Percentiles rank a stretch among this genome's conserved stretches.
phyloP scores from a whole-genome alignment of 345 rosid species.

The Hypericum androsaemum region DNA sequence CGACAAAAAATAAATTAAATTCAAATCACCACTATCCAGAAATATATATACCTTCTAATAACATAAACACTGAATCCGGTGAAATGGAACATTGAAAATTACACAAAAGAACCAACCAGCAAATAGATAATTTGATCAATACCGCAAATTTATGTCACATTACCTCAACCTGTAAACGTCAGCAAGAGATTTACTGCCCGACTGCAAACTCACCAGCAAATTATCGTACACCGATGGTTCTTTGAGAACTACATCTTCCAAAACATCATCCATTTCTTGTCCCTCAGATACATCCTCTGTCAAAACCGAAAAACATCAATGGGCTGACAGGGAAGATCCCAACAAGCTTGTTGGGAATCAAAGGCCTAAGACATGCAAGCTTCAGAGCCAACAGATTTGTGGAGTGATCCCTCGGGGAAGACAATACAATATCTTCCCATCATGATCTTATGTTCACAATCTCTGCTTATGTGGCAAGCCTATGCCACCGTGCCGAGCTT shows the following conservation, averaged over 20 bases:
- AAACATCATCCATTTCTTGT: constrained; percentile 16
- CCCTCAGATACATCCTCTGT: constrained; percentile 26
- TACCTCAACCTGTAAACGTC: constrained; percentile 48
- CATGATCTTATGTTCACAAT: constrained; percentile 76
- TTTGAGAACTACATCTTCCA: constrained; percentile 20
- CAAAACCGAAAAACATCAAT: constrained; percentile 6
- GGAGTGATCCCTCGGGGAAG: constrained; percentile 27
- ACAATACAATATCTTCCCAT: constrained; percentile 69
- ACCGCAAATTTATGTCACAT: not conserved
- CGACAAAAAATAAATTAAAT: too few relatives aligned
- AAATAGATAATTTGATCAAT: too few relatives aligned
- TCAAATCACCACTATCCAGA: too few relatives aligned
- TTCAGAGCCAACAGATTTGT: constrained; percentile 38
- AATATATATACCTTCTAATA: too few relatives aligned
- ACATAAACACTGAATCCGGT: too few relatives aligned
- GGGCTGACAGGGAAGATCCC: constrained; percentile 58
- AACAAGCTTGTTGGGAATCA: constrained; percentile 42
- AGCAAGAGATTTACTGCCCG: constrained; percentile 33
- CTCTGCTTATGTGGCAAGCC: constrained; percentile 93
- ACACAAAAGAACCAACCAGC: too few relatives aligned
- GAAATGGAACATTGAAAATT: too few relatives aligned
- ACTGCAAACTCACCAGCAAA: constrained; percentile 40
- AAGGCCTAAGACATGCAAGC: constrained; percentile 48
- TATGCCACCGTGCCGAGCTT: constrained; percentile 57
- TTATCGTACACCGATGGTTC: constrained; percentile 38